Percentiles rank a stretch among this genome's conserved stretches.
phyloP scores from a whole-genome alignment of 768 basidiomycete species.

The Agaricus sinodeliciosus region DNA sequence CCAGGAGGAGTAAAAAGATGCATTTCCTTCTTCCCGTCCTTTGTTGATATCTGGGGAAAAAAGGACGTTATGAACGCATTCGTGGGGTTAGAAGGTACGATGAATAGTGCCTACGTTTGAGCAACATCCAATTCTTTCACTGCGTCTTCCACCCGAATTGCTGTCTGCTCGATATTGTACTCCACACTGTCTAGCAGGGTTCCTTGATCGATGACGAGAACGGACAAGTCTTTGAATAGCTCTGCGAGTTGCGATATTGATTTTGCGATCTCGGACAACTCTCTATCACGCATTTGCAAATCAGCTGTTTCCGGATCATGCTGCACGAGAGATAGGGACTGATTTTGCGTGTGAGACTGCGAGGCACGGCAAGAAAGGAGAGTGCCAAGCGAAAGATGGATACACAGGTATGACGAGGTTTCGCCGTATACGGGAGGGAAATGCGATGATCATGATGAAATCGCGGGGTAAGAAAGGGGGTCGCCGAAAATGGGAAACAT shows the following conservation, averaged over 20 bases:
- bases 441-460: conserved; percentile 2
- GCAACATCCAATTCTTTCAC: conserved; percentile 81
- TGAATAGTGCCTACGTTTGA: conserved; percentile 49
- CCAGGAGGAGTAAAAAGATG: conserved; percentile 85
- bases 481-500: conserved; percentile 5
- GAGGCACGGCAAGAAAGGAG: conserved; percentile 6
- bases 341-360: conserved; percentile 27
- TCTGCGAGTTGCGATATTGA: conserved; percentile 90
- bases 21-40: conserved; percentile 90
- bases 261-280: conserved; percentile 85
- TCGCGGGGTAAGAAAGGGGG: not conserved
- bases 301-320: conserved; percentile 30
- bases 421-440: conserved; percentile 1
- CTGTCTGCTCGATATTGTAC: conserved; percentile 94
- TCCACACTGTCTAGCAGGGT: conserved; percentile 95
- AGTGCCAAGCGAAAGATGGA: not conserved
- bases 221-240: conserved; percentile 91
- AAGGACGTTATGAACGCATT: conserved; percentile 6
- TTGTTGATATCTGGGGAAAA: conserved; percentile 71
- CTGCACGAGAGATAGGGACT: conserved; percentile 34
- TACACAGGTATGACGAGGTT: not conserved
- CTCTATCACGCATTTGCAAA: conserved; percentile 46
- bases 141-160: conserved; percentile 73
- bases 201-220: conserved; percentile 95
- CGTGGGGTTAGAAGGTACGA: conserved; percentile 6